Percentiles rank a stretch among this genome's conserved stretches.
Evolutionary conservation across 768 basidiomycete species (phyloP).

Genomic region (Rhizopogon roseolus): DNA sequence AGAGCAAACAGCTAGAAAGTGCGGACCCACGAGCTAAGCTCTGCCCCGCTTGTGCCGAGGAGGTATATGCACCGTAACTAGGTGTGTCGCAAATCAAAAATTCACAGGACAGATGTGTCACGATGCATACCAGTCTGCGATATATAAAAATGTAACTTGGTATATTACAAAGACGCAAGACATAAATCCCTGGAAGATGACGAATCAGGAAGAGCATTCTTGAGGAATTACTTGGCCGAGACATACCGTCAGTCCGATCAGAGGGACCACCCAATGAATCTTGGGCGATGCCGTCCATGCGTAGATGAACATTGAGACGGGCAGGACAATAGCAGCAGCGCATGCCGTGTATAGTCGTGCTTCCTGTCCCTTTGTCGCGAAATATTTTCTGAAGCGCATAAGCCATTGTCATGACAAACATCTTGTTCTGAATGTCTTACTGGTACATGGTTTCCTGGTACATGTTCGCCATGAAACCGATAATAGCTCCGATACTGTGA

Average conservation of each 20-base stretch:
- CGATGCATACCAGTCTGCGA: constrained; percentile 43
- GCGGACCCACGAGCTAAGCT: constrained; percentile 36
- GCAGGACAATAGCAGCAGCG: constrained; percentile 47
- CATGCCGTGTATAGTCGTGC: constrained; percentile 57
- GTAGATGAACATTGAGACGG: constrained; percentile 61
- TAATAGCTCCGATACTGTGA: constrained; percentile 44
- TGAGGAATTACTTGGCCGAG: not conserved
- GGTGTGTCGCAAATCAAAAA: not conserved
- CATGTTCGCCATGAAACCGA: constrained; percentile 31
- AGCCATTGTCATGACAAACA: constrained; percentile 5
- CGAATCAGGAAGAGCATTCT: not conserved
- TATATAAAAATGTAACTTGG: constrained; percentile 40
- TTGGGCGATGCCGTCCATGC: constrained; percentile 57
- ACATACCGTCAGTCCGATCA: constrained; percentile 17
- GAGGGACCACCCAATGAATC: constrained; percentile 53
- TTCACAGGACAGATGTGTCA: not conserved
- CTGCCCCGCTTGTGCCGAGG: constrained; percentile 51
- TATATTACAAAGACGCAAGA: constrained; percentile 37
- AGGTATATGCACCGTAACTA: constrained; percentile 44
- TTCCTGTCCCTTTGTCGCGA: constrained; percentile 34
- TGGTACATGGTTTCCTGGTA: constrained; percentile 46
- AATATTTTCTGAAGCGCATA: constrained; percentile 21
- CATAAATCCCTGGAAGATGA: constrained; percentile 32
- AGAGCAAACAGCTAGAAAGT: not conserved
- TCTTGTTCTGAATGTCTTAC: constrained; percentile 22